These are phyloP conservation scores for Physcia stellaris DNA, from an alignment of 495 filamentous ascomycete genomes.

Conservation along the genomic window DNA sequence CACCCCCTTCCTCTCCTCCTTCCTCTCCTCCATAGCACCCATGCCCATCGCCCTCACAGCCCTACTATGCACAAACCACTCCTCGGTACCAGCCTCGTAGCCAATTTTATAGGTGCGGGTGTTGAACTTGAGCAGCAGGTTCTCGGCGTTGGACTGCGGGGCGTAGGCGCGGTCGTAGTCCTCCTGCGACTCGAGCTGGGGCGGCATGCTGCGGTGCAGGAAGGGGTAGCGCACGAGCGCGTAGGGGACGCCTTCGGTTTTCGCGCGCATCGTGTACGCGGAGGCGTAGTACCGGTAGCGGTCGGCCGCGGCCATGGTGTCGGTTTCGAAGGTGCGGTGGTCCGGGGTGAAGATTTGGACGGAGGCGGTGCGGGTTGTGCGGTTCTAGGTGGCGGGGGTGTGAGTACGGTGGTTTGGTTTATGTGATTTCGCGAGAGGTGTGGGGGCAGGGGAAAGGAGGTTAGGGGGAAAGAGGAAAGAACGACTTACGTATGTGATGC, in stretches of 20 bases:
- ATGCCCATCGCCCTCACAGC: slow-evolving; percentile 9
- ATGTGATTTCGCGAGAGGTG: too few species aligned
- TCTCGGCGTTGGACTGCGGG: slow-evolving; percentile 52
- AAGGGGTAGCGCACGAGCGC: slow-evolving; percentile 50
- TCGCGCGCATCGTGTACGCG: slow-evolving; percentile 73
- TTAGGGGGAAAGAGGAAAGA: background rate
- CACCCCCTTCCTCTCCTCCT: slow-evolving; percentile 10
- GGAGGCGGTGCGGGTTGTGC: slow-evolving; percentile 41
- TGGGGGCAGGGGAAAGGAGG: too few species aligned
- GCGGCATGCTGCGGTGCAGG: slow-evolving; percentile 61
- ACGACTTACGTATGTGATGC: slow-evolving; percentile 65
- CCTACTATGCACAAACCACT: slow-evolving; percentile 33
- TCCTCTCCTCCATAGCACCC: slow-evolving; percentile 8
- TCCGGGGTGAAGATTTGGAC: slow-evolving; percentile 64
- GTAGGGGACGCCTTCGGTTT: slow-evolving; percentile 70
- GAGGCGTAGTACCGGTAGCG: slow-evolving; percentile 90
- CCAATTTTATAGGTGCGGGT: slow-evolving; percentile 71
- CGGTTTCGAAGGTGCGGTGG: slow-evolving; percentile 63
- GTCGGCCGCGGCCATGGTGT: slow-evolving; percentile 40
- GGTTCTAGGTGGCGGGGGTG: slow-evolving; percentile 29
- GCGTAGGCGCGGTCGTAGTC: slow-evolving; percentile 34
- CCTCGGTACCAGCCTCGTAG: slow-evolving; percentile 55
- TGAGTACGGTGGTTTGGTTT: background rate
- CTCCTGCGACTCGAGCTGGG: slow-evolving; percentile 35
- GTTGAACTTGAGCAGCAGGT: slow-evolving; percentile 64